Evolutionary conservation across 176 grass and related monocot genomes (phyloP).

Genomic region (Typha latifolia): DNA sequence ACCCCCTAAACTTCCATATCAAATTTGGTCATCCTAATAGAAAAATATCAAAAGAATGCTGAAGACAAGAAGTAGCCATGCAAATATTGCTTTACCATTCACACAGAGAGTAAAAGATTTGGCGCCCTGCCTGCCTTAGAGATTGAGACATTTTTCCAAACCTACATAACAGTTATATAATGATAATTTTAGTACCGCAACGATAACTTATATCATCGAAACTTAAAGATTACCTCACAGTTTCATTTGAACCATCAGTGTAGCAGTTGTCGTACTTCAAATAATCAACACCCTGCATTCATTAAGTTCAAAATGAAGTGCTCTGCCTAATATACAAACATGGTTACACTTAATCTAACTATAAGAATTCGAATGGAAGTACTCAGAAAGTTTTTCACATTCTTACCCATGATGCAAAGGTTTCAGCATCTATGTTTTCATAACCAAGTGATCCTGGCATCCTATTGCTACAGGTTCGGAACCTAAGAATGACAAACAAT

Average conservation of each 20-base stretch:
- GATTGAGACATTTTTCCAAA: conserved; percentile 38
- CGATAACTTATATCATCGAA: background rate
- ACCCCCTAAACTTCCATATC: conserved; percentile 26
- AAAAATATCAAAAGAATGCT: background rate
- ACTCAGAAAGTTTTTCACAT: background rate
- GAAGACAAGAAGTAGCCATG: background rate
- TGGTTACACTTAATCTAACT: background rate
- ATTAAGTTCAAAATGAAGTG: background rate
- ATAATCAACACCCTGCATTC: conserved; percentile 50
- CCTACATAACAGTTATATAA: conserved; percentile 8
- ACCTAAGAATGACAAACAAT: conserved; percentile 20
- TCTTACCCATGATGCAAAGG: conserved; percentile 66
- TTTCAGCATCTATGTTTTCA: conserved; percentile 53
- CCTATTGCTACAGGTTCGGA: conserved; percentile 42
- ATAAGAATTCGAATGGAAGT: background rate
- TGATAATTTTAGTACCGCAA: background rate
- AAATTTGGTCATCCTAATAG: background rate
- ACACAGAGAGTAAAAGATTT: conserved; percentile 58
- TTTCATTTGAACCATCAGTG: conserved; percentile 23
- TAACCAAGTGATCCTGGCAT: conserved; percentile 69
- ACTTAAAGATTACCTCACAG: conserved; percentile 24
- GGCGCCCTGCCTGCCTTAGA: conserved; percentile 27
- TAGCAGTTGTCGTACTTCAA: conserved; percentile 73
- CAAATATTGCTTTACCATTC: conserved; percentile 39
- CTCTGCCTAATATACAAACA: background rate